Base-by-base conservation (phyloP, 129 eudicot species). In the Artemisia argyi region DNA sequence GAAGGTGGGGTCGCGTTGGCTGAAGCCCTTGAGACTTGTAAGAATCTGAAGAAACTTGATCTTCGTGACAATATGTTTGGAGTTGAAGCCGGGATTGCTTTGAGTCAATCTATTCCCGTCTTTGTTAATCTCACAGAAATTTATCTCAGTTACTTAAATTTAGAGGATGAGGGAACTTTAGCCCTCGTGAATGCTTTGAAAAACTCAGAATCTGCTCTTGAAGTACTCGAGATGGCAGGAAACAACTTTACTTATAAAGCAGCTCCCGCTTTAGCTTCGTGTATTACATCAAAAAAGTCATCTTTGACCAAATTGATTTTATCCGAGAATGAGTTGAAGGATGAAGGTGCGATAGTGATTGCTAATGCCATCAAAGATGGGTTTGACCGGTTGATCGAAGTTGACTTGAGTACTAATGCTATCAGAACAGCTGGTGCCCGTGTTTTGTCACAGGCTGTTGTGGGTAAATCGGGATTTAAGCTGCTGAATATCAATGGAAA, bases 391-490 rank as follows among this genome's bases (percentile, higher is more conserved):
- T 81, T 91, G 72, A 73, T 32, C 46, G 96, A 91, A 79, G 89
- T 86, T 49, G 96, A 91, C 78, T 68, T 91, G 79, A 91, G 87
- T 64, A 58, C 78, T n/a, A 91, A 91, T 28, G 53, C 12, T 39
- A 84, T 91, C 16, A 77, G 87, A 81, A 85, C 94, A 78, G 94
- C 85, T 20, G 97, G 97, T 14, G 96, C 96, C 7, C 73, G 93
- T 78, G 75, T 83, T 42, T 76, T 91, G 83, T 96, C 96, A 20
- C 96, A 79, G 76, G 86, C 88, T 12, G 86, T 86, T 60, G 85
- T 80, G 0, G 75, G 71, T 28, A 88, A 88, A 73, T 75, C 91
- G 1, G 87, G 83, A 52, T 62, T 91, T 63, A 91, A 80, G 75
- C 17, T 86, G 73, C 56, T 91, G 53, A 88, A 91, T 55, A 86